These are phyloP conservation scores for Epicoccum nigrum DNA, from an alignment of 2,329 filamentous ascomycete genomes.

Conservation along the genomic window DNA sequence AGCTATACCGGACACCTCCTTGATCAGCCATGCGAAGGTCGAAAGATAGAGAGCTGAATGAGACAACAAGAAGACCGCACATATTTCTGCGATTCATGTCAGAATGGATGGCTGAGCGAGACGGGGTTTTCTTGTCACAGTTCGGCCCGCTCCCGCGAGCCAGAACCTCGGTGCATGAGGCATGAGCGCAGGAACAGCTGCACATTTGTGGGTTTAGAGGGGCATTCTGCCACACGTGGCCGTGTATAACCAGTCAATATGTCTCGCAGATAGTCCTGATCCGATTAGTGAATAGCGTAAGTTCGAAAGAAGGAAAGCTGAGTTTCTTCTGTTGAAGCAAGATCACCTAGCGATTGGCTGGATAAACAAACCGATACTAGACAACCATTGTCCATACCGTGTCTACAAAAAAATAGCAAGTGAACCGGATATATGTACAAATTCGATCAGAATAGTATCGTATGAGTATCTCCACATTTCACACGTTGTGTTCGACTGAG, in stretches of 20 bases:
- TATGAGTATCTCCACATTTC: too few relatives aligned
- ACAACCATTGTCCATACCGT: not conserved
- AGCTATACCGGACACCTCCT: too few relatives aligned
- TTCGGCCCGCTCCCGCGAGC: slow-evolving; percentile 20
- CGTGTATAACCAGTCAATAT: not conserved
- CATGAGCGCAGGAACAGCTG: not conserved
- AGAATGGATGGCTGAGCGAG: slow-evolving; percentile 1
- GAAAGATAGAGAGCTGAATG: not conserved
- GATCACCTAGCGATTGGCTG: slow-evolving; percentile 3
- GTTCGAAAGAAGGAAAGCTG: not conserved
- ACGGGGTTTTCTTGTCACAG: slow-evolving; percentile 19
- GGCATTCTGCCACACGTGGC: too few relatives aligned
- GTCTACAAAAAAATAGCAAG: not conserved
- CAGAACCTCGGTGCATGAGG: slow-evolving; percentile 18
- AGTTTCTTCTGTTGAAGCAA: not conserved
- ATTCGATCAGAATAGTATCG: too few relatives aligned
- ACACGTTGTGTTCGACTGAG: too few relatives aligned
- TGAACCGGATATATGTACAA: not conserved
- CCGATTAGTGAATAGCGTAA: not conserved
- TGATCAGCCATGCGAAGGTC: not conserved
- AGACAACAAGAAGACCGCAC: not conserved
- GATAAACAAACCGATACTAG: not conserved
- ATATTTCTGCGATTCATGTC: not conserved
- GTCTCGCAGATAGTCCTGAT: not conserved
- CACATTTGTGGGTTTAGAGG: too few relatives aligned